Base-by-base conservation (phyloP, 306 rosid species). In the Prunus kanzakura region DNA sequence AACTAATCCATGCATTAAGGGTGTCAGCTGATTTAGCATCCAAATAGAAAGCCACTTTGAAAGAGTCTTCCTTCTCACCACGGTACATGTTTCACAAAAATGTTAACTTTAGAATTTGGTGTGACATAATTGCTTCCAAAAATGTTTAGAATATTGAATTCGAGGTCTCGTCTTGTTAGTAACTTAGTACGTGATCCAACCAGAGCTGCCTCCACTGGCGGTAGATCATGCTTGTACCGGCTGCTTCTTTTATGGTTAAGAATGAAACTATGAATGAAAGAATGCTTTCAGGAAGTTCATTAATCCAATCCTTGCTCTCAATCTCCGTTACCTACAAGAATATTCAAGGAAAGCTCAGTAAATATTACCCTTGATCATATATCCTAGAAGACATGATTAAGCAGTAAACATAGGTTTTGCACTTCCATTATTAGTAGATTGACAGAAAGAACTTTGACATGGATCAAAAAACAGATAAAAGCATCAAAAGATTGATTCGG, bases 181-280 rank as follows among this genome's bases (percentile, higher is more conserved):
- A 27, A 27, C 2, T 27, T 27, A 27, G 13, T 3, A 65, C 10
- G n/a, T 45, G 4, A 64, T 64, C 6, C 19, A 14, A 27, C 66
- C 16, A 61, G 16, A 29, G 67, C 11, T 32, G 11, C 11, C 43
- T 32, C 67, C 67, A 63, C 22, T 13, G 46, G 15, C 12, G 22
- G 35, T 13, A 22, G 47, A 67, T 1, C 56, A 67, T 12, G 50
- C 71, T 11, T 4, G 54, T 66, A n/a, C 13, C 25, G 4, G 20
- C 71, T 66, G 71, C 71, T n/a, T 66, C 54, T 66, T 41, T 66
- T 20, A 43, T 23, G 30, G 54, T 66, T 43, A 41, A 43, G 55
- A 50, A n/a, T 38, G 35, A 30, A 30, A 30, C 0, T 30, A 30
- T 4, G 52, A 49, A 18, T 30, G 43, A 38, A 38, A 38, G 43